Percentiles rank a stretch among this genome's conserved stretches.
Conservation (phyloP, 345 rosid species). For the Crucihimalaya himalaica region DNA sequence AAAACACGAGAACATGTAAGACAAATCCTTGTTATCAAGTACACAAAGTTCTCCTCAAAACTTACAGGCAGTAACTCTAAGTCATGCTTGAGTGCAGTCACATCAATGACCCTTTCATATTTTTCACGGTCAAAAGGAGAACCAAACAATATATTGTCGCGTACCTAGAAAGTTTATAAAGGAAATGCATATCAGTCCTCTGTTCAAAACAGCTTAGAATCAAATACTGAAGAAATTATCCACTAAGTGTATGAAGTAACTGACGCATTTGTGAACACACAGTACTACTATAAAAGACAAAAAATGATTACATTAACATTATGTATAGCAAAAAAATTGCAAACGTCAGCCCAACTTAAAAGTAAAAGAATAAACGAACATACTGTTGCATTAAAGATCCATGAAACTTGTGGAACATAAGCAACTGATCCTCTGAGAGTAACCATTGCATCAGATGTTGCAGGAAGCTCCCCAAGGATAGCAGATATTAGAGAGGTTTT, state of each 20-base stretch:
- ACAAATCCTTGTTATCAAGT: conserved; percentile 13
- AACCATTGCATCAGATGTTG: conserved; percentile 54
- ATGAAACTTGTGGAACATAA: conserved; percentile 80
- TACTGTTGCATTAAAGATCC: conserved; percentile 98
- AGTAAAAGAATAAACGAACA: conserved; percentile 35
- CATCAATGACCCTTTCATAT: conserved; percentile 61
- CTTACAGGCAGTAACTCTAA: conserved; percentile 44
- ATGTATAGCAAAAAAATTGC: not conserved
- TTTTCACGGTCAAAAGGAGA: conserved; percentile 42
- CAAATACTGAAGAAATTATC: not conserved
- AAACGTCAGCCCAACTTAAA: not conserved
- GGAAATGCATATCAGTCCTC: conserved; percentile 7
- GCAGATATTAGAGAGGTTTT: conserved; percentile 66
- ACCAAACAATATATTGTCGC: conserved; percentile 75
- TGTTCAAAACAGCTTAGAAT: conserved; percentile 6
- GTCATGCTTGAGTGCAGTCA: conserved; percentile 66
- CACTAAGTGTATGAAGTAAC: not conserved
- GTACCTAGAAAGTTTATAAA: conserved; percentile 49
- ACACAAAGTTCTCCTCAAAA: conserved; percentile 30
- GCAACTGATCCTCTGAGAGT: conserved; percentile 61
- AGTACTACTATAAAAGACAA: not conserved
- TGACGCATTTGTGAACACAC: conserved; percentile 4
- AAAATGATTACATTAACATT: not conserved
- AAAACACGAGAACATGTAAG: conserved; percentile 12
- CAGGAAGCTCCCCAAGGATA: conserved; percentile 81